Evolutionary conservation across 2,329 filamentous ascomycete species (phyloP).

Genomic region (Ceratocystis harringtonii): DNA sequence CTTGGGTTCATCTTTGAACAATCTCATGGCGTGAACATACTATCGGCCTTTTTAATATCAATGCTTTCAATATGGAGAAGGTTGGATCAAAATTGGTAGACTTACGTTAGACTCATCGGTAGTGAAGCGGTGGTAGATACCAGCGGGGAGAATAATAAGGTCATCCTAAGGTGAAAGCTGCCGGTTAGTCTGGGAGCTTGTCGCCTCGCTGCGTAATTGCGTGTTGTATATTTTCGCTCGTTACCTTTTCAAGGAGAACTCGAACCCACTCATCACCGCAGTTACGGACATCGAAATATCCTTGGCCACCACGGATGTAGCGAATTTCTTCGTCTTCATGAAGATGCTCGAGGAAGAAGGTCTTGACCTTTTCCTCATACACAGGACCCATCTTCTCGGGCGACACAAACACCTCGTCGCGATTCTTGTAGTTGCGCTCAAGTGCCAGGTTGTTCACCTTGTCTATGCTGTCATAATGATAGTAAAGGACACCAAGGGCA

Average conservation of each 20-base stretch:
- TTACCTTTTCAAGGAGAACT: conserved; percentile 62
- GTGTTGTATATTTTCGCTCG: conserved; percentile 3
- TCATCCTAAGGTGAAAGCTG: conserved; percentile 38
- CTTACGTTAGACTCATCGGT: conserved; percentile 81
- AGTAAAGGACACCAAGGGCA: conserved; percentile 68
- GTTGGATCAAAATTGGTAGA: conserved; percentile 20
- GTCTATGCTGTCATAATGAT: conserved; percentile 46
- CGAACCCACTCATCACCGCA: conserved; percentile 78
- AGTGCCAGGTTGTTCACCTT: conserved; percentile 60
- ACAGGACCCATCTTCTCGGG: conserved; percentile 68
- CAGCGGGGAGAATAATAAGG: conserved; percentile 81
- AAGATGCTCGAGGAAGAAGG: conserved; percentile 87
- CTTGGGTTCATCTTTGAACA: conserved; percentile 97
- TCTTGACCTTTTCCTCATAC: conserved; percentile 89
- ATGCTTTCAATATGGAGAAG: not conserved
- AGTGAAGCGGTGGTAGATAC: conserved; percentile 96
- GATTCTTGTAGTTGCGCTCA: conserved; percentile 77
- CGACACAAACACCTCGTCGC: conserved; percentile 82
- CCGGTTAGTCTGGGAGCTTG: not conserved
- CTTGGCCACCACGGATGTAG: conserved; percentile 75
- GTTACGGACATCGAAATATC: conserved; percentile 85
- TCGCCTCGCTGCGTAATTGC: not conserved
- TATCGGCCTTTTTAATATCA: conserved; percentile 26
- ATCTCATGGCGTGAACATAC: conserved; percentile 90
- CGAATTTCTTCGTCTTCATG: conserved; percentile 98